These are phyloP conservation scores for Amanita rimosa DNA, from an alignment of 768 basidiomycete species.

Conservation along the genomic window DNA sequence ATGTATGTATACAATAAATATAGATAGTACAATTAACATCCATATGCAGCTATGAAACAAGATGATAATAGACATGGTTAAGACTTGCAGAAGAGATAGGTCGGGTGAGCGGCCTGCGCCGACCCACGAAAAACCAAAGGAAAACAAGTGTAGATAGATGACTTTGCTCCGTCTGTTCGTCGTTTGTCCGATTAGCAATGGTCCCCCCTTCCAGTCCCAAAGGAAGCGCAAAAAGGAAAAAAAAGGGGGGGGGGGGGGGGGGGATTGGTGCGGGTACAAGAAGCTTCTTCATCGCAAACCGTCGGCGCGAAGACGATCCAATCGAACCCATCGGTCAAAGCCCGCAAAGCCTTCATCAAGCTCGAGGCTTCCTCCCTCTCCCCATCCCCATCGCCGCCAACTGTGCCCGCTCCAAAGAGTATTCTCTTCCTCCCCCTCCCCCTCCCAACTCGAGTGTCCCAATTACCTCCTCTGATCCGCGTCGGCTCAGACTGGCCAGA, in stretches of 20 bases:
- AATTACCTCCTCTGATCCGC: slow-evolving; percentile 41
- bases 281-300: not conserved
- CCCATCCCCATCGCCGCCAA: slow-evolving; percentile 2
- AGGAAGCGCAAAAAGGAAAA: not conserved
- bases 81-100: too few species aligned
- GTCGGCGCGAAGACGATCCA: not conserved
- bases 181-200: not conserved
- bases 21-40: not conserved
- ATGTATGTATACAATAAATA: not conserved
- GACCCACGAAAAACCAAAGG: not conserved
- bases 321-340: not conserved
- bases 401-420: slow-evolving; percentile 3
- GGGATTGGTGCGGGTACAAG: not conserved
- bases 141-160: not conserved
- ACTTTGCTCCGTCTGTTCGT: too few species aligned
- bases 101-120: not conserved
- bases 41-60: not conserved
- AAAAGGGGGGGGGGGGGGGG: too few species aligned
- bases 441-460: slow-evolving; percentile 38
- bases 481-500: not conserved
- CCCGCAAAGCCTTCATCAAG: not conserved
- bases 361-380: slow-evolving; percentile 7
- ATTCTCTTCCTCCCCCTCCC: not conserved
- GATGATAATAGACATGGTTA: not conserved
- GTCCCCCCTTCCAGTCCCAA: not conserved